These are phyloP conservation scores for Suillus ampliporus DNA, from an alignment of 768 basidiomycete genomes.

Conservation along the genomic window DNA sequence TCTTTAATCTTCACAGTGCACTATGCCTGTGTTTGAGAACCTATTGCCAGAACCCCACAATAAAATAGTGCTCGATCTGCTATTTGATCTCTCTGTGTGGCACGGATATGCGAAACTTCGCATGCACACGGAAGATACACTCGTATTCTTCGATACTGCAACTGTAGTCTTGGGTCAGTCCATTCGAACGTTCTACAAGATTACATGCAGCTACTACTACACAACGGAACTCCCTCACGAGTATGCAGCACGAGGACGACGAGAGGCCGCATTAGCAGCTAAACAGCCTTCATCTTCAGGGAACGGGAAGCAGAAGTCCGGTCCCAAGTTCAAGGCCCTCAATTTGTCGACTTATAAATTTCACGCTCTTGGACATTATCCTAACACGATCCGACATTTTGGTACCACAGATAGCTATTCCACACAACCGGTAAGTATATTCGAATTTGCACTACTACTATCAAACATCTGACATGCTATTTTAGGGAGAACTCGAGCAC, in stretches of 20 bases:
- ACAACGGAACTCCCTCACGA: constrained; percentile 39
- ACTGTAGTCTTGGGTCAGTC: constrained; percentile 21
- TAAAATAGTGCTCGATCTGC: constrained; percentile 18
- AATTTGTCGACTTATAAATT: constrained; percentile 22
- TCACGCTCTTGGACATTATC: constrained; percentile 18
- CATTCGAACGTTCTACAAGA: constrained; percentile 28
- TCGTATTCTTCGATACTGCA: background rate
- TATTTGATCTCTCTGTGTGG: constrained; percentile 31
- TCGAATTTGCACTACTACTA: background rate
- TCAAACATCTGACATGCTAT: background rate
- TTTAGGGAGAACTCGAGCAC: constrained; percentile 48
- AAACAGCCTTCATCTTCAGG: constrained; percentile 3
- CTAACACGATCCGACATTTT: constrained; percentile 11
- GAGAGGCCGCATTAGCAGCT: constrained; percentile 9
- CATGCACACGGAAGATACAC: constrained; percentile 28
- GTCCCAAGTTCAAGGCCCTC: constrained; percentile 15
- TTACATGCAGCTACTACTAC: constrained; percentile 26
- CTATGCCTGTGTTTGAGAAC: constrained; percentile 44
- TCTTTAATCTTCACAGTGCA: constrained; percentile 27
- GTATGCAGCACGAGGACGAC: constrained; percentile 31
- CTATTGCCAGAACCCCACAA: constrained; percentile 32
- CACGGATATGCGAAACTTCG: constrained; percentile 37
- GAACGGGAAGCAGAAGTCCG: background rate
- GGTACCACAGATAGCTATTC: constrained; percentile 45
- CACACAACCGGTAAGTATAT: constrained; percentile 37